A percentile compares a stretch with the other conserved stretches of the same genome.
phyloP scores from a whole-genome alignment of 2,329 filamentous ascomycete species.

The Penicillium sclerotigenum region DNA sequence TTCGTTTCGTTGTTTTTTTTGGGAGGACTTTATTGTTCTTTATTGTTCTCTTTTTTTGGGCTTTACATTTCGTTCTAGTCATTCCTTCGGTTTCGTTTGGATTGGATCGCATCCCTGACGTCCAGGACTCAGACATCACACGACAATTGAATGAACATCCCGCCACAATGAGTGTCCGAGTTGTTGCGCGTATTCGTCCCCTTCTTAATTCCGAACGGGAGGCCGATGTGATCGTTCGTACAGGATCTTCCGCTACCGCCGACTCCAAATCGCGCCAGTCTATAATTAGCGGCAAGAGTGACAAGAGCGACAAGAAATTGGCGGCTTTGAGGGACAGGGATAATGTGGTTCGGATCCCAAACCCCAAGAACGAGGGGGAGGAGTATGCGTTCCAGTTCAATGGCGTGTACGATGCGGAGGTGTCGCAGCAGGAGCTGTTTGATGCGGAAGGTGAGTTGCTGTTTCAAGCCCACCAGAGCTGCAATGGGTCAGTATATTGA shows the following conservation, averaged over 20 bases:
- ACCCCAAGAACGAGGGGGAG: slow-evolving; percentile 86
- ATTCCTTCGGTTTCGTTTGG: slow-evolving; percentile 9
- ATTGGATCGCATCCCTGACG: not conserved
- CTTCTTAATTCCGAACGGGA: slow-evolving; percentile 81
- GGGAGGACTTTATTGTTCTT: slow-evolving; percentile 13
- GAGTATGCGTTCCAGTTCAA: slow-evolving; percentile 95
- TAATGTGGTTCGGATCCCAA: slow-evolving; percentile 80
- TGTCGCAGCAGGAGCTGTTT: slow-evolving; percentile 83
- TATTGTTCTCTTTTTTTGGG: slow-evolving; percentile 7
- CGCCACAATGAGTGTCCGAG: slow-evolving; percentile 60
- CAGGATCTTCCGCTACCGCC: slow-evolving; percentile 46
- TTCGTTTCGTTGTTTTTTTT: slow-evolving; percentile 13
- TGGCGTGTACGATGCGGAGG: slow-evolving; percentile 77
- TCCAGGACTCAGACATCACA: not conserved
- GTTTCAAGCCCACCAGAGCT: not conserved
- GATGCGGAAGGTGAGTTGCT: slow-evolving; percentile 71
- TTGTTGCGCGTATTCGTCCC: slow-evolving; percentile 87
- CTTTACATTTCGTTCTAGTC: slow-evolving; percentile 2
- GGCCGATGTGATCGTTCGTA: slow-evolving; percentile 80
- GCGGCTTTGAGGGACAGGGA: slow-evolving; percentile 52
- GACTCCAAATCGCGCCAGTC: slow-evolving; percentile 22
- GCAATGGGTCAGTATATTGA: slow-evolving; percentile 15
- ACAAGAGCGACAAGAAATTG: slow-evolving; percentile 18
- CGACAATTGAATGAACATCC: slow-evolving; percentile 7
- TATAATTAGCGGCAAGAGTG: slow-evolving; percentile 23